Base-by-base conservation (phyloP, 129 eudicot species). In the Centaurea solstitialis region DNA sequence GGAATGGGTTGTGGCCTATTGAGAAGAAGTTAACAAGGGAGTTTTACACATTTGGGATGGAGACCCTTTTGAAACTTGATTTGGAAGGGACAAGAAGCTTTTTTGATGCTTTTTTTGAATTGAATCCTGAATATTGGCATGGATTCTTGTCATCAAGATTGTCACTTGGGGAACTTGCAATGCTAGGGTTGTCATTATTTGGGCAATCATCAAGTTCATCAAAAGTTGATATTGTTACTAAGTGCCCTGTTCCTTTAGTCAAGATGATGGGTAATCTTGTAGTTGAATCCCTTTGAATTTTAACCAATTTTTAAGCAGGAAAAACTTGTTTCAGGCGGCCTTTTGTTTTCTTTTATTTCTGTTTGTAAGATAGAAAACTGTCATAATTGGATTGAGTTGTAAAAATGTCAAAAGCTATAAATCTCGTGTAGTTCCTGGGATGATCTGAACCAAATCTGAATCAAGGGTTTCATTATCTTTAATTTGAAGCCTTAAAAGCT, bases 1-100 rank as follows among this genome's bases (percentile, higher is more conserved):
- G 97, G 97, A 84, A 90, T 35, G 92, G 93, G 1, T 76, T 93
- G 83, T 93, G 97, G 97, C 96, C 97, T 20, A 6, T 76, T 20
- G 97, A 90, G 53, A 90, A 76, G 67, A 79, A 90, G 62, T 77
- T 90, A 15, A 43, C 65, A 18, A 85, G 96, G 90, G 93, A 93
- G 80, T 93, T 28, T 18, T 90, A 93, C 69, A 74, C 80, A 37
- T 93, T 93, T 41, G 97, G 97, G 74, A 93, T 93, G 97, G 97
- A 93, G 91, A 90, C 96, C 10, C 83, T 93, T 87, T 87, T 93
- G 86, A 88, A 89, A 68, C 93, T 93, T 78, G 96, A 93, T 82
- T 81, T 93, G 88, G 43, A 85, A 30, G 97, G 93, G 76, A 90
- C 88, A 9, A 80, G 93, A 83, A 85, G 73, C 47, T 90, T 93